A percentile compares a stretch with the other conserved stretches of the same genome.
Evolutionary conservation across 306 rosid genomes (phyloP).

Genomic region (Fragaria iinumae): DNA sequence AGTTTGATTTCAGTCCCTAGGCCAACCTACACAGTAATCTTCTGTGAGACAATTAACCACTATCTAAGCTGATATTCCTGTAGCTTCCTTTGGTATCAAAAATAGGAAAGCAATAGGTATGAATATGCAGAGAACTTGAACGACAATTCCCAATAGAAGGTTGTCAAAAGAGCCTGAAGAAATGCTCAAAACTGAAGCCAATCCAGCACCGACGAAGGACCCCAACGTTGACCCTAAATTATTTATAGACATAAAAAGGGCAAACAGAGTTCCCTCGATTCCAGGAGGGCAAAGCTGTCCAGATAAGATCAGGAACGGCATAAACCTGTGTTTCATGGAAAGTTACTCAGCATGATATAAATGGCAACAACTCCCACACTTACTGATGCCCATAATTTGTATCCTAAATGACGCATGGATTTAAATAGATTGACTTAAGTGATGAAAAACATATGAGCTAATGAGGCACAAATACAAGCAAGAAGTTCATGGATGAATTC

Average conservation of each 20-base stretch:
- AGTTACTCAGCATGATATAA: not conserved
- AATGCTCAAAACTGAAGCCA: constrained; percentile 69
- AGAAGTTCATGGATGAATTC: not conserved
- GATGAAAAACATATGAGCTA: not conserved
- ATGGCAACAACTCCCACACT: constrained; percentile 1
- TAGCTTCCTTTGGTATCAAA: constrained; percentile 84
- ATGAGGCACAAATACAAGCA: not conserved
- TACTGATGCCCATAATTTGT: not conserved
- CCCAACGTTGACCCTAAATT: constrained; percentile 68
- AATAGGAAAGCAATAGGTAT: constrained; percentile 70
- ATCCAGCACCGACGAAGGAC: constrained; percentile 66
- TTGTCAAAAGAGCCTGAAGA: constrained; percentile 80
- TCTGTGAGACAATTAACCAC: constrained; percentile 8
- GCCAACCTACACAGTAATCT: not conserved
- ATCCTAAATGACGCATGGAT: not conserved
- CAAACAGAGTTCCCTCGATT: constrained; percentile 87
- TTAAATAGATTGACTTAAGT: not conserved
- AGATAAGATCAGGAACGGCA: constrained; percentile 83
- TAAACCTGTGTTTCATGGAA: constrained; percentile 58
- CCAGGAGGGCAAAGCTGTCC: constrained; percentile 92
- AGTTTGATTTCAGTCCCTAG: not conserved
- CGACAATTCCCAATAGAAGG: constrained; percentile 52
- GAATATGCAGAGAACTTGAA: constrained; percentile 65
- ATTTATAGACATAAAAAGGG: constrained; percentile 89
- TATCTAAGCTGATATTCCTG: constrained; percentile 59